Evolutionary conservation across 805 yeast genomes (phyloP), one percentile per base, ranked within the genome.

Genomic region (Candida caryicola): DNA sequence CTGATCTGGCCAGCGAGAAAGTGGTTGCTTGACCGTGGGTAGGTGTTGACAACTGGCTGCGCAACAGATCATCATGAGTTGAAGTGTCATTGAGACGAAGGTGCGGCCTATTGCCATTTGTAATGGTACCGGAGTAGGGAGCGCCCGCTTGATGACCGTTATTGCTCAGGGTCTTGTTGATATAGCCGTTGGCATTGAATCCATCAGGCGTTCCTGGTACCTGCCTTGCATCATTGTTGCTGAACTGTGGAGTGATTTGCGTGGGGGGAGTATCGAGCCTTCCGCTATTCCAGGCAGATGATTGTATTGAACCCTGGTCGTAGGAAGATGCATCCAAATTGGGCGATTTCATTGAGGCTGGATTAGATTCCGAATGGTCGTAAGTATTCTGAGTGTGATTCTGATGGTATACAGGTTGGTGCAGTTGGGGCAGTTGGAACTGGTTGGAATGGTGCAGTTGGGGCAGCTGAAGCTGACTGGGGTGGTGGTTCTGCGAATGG

Each of bases 191-290:
- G 10, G 9, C 25, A 21, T 21, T 21, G 29, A 55, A 49, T n/a
- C 52, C 57, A 12, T 57, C 58, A 2, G 60, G 60, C n/a, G 59
- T 55, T 7, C 30, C 17, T 6, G 54, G 54, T 8, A 37, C 21
- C 7, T 38, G 30, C 6, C n/a, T 17, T 19, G 17, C 13, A 15
- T 37, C 34, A n/a, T 14, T 17, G 29, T 16, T 26, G 18, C 31
- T 13, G 15, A 41, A 38, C 23, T 41, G 45, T 16, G 42, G 25
- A 27, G 28, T 25, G 14, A 21, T 23, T 16, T 41, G 45, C 3
- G 42, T 17, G 3, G 43, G 38, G 2, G 45, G 45, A 10, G 45
- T 41, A 14, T 41, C 39, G 16, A 18, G 31, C 9, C 31, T 21
- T n/a, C 26, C 16, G 4, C 23, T 21, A 16, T 23, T 39, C 33